Conservation (phyloP, 495 filamentous ascomycete species). For the Pyrenula massariospora region DNA sequence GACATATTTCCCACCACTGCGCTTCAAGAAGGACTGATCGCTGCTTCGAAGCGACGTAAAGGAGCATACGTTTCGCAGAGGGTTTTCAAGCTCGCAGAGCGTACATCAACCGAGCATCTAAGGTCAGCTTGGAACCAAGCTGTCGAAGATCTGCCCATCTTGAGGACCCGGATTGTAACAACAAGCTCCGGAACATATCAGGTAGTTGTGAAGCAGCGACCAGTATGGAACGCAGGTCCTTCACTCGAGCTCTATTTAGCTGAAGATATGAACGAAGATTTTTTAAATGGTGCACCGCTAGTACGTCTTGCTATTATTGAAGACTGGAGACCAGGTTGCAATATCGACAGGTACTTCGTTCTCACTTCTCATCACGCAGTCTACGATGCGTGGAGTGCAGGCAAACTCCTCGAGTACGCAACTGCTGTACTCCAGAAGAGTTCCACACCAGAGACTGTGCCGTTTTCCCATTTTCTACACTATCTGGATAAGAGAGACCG, state of each 20-base stretch:
- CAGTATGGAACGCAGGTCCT: conserved; percentile 30
- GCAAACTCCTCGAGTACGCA: background rate
- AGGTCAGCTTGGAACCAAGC: conserved; percentile 25
- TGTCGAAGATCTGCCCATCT: conserved; percentile 16
- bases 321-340: conserved; percentile 16
- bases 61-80: conserved; percentile 22
- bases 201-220: conserved; percentile 36
- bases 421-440: background rate
- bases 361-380: conserved; percentile 19
- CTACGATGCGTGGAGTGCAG: conserved; percentile 18
- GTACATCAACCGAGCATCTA: conserved; percentile 20
- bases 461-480: conserved; percentile 31
- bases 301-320: conserved; percentile 41
- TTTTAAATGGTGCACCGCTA: conserved; percentile 40
- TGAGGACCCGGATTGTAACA: conserved; percentile 31
- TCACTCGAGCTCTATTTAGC: conserved; percentile 33
- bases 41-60: conserved; percentile 22
- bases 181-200: conserved; percentile 19
- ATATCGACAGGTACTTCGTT: conserved; percentile 7
- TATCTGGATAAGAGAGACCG: conserved; percentile 24
- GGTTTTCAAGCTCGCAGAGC: conserved; percentile 13
- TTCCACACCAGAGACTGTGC: conserved; percentile 2
- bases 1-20: conserved; percentile 36
- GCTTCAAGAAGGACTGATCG: conserved; percentile 46
- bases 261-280: conserved; percentile 32